These are phyloP conservation scores for Neurospora sp. DNA, from an alignment of 495 filamentous ascomycete species.

Conservation along the genomic window DNA sequence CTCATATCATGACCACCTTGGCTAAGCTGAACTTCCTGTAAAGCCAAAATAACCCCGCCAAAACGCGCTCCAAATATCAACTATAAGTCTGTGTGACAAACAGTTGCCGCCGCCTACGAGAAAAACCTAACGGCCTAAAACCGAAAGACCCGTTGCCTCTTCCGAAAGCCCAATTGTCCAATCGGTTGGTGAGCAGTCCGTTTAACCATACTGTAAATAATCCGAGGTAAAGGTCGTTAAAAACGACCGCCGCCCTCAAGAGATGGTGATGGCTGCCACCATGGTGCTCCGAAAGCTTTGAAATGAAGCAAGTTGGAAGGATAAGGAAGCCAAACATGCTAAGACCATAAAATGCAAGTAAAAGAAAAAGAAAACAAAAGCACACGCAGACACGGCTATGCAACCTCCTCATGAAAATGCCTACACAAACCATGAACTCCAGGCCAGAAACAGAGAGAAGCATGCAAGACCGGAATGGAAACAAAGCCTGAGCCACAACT, in stretches of 20 bases:
- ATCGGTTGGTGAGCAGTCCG: neutral
- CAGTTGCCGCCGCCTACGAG: neutral
- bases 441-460: neutral
- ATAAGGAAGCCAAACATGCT: neutral
- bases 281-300: neutral
- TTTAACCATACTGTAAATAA: neutral
- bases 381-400: neutral
- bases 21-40: neutral
- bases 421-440: neutral
- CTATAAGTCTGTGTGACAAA: neutral
- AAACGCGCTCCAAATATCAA: neutral
- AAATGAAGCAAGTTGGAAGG: neutral
- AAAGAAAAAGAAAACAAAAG: neutral
- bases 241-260: neutral
- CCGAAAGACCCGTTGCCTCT: neutral
- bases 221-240: neutral
- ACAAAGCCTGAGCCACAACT: neutral
- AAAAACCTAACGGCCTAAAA: neutral
- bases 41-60: neutral
- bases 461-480: neutral
- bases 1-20: neutral
- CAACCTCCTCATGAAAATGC: neutral
- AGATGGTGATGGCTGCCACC: neutral
- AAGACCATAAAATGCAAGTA: neutral
- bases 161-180: neutral